Evolutionary conservation across 2,329 filamentous ascomycete genomes (phyloP), one percentile per base, ranked within the genome.

Genomic region (Hypoxylon sp.): DNA sequence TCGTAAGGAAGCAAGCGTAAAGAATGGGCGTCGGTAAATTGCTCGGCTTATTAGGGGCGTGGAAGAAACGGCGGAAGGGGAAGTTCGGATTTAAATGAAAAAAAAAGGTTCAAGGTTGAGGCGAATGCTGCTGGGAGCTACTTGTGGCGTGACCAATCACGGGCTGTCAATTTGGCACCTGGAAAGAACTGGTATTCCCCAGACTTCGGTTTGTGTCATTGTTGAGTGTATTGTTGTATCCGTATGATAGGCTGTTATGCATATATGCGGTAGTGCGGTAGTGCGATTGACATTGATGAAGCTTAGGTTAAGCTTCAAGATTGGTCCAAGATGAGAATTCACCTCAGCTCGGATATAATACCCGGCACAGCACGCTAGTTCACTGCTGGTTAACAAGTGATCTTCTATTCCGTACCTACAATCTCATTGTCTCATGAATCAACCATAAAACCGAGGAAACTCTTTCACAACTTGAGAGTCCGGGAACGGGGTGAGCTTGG

Each of bases 1-100:
- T n/a, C n/a, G 22, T 26, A 2, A 15, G 17, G 39, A 56, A 56
- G 46, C 50, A 22, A 22, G 17, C 24, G 44, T 46, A 41, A 32
- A 37, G 54, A 56, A 37, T 50, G 28, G 20, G 20, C 24, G 44
- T 46, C 24, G 10, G 39, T 39, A 62, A 46, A 47, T 44, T 50
- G 30, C 32, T 56, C 34, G 57, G 48, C 32, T 56, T 61, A 54
- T 56, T 49, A 6, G 19, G 56, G 49, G 39, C 54, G 37, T 41
- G 37, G 37, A 47, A 62, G 63, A 65, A 22, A 48, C 26, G 32
- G 57, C 58, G 19, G 65, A 62, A 67, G 22, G 37, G 55, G 50
- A 13, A 60, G 24, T 48, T 65, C 65, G 65, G 65, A 68, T 68
- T 65, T 68, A 68, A 68, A 62, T 54, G 62, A 44, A 44, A 56